These are phyloP conservation scores for Citrullus mucosospermus DNA, from an alignment of 306 rosid species.

Conservation along the genomic window DNA sequence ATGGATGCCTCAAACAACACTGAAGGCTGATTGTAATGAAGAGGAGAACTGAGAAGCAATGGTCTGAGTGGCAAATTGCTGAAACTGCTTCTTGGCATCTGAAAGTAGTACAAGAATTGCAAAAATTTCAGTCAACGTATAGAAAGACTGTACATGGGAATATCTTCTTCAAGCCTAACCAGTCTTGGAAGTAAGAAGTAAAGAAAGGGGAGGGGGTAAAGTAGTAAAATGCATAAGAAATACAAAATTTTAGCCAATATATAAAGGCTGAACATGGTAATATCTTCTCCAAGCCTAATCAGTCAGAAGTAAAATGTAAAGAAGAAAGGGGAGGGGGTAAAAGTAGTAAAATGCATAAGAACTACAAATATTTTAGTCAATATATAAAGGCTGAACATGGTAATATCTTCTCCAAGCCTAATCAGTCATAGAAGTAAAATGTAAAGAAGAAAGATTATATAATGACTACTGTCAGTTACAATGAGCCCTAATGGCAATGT, in stretches of 20 bases:
- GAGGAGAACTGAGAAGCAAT: constrained; percentile 68
- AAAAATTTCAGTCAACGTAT: background rate
- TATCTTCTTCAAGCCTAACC: background rate
- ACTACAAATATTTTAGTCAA: background rate
- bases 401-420: background rate
- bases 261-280: background rate
- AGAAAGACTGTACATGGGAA: background rate
- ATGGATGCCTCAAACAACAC: constrained; percentile 41
- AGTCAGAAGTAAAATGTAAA: background rate
- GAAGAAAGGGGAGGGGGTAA: background rate
- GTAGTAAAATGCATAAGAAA: background rate
- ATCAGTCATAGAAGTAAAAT: background rate
- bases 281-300: background rate
- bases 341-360: background rate
- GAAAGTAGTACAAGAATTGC: constrained; percentile 9
- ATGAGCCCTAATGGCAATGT: background rate
- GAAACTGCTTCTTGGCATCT: constrained; percentile 94
- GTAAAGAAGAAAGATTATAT: background rate
- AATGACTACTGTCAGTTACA: background rate
- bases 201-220: background rate
- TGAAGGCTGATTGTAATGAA: constrained; percentile 72
- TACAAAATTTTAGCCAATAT: background rate
- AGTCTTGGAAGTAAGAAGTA: background rate
- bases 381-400: background rate
- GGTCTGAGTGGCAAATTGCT: constrained; percentile 80